Evolutionary conservation across 768 basidiomycete genomes (phyloP), one percentile per base, ranked within the genome.

Genomic region (Leccinum variicolor): DNA sequence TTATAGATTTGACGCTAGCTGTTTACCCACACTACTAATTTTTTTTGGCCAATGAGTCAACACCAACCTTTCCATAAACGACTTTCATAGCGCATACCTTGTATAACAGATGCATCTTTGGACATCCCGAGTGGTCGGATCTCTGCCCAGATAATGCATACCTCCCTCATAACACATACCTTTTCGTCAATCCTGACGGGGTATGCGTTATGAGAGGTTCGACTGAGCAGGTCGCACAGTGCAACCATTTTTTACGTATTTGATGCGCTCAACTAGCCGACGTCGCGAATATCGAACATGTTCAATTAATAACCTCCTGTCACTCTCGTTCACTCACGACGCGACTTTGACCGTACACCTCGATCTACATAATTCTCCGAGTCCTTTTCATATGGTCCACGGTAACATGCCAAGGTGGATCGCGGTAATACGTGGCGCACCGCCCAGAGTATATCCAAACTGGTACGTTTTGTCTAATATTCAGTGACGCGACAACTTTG

Each of bases 371-470:
- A 31, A 31, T 15, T 15, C 8, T 21, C 14, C 1, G 0, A 31
- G 29, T 47, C 34, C 26, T 41, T 53, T 25, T 39, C 10, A 50
- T 46, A 66, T 64, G 61, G 63, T 58, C 9, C 3, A 63, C 57
- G 55, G 66, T 14, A 33, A 1, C 31, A 33, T 33, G 41, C 59
- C 47, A 58, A 72, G 63, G 51, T 71, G 62, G 61, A 66, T 73
- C 45, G 73, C 59, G 15, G 72, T 74, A 10, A 66, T 58, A 28
- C 45, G 57, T 54, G 73, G 74, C 19, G 62, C n/a, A 14, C 19
- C 59, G 6, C 67, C 68, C 14, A 70, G 74, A 6, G 62, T 74
- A 25, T 74, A 71, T 60, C n/a, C 63, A 11, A 69, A 48, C 52
- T 68, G 64, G 68, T 66, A 45, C 39, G 69, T 67, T 8, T 26